Percentiles rank a stretch among this genome's conserved stretches.
These are phyloP conservation scores for Ambrosia artemisiifolia DNA, from an alignment of 129 eudicot genomes.

Conservation along the genomic window DNA sequence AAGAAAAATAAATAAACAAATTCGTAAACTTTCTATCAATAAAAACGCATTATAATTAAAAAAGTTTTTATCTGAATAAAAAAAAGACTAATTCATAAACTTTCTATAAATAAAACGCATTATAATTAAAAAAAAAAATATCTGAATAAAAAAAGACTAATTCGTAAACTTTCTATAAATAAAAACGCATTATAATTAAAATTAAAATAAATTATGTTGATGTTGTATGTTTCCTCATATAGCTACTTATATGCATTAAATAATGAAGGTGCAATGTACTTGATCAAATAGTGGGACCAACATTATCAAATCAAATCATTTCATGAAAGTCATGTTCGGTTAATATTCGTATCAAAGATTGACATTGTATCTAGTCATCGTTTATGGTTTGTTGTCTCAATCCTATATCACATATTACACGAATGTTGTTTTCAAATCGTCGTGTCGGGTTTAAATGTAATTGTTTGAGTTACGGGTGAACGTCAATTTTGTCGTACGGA, in stretches of 20 bases:
- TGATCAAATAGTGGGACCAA: conserved; percentile 15
- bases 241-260: not conserved
- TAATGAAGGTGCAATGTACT: conserved; percentile 36
- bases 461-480: not conserved
- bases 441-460: not conserved
- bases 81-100: too few relatives aligned
- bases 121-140: too few relatives aligned
- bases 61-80: too few relatives aligned
- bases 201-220: not conserved
- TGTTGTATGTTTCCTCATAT: conserved; percentile 10
- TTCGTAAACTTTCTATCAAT: too few relatives aligned
- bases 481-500: not conserved
- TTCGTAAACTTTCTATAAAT: too few relatives aligned
- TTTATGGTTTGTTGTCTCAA: conserved; percentile 34
- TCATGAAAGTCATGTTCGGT: not conserved
- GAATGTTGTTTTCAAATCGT: conserved; percentile 10
- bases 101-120: too few relatives aligned
- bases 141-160: too few relatives aligned
- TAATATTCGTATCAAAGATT: conserved; percentile 22
- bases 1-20: too few relatives aligned
- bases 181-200: too few relatives aligned
- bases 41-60: too few relatives aligned
- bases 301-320: conserved; percentile 26
- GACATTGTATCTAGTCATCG: conserved; percentile 28
- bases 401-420: conserved; percentile 20